Conservation (phyloP, 495 filamentous ascomycete genomes). For the Lasiosphaeria miniovina region DNA sequence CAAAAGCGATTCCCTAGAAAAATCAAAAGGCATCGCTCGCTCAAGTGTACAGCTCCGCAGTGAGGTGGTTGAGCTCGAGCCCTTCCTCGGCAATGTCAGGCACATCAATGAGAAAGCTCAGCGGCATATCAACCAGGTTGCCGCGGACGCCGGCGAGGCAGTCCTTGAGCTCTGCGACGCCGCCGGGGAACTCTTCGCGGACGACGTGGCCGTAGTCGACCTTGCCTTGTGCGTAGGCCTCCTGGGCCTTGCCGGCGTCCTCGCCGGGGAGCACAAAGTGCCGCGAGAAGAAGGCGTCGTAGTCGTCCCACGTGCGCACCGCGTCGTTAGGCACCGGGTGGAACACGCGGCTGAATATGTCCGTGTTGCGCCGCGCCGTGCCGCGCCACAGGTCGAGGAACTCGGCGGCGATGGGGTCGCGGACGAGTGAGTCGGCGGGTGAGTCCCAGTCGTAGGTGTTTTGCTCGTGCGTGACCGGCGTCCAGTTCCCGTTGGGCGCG, state of each 20-base stretch:
- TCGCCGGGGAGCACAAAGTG: conserved; percentile 62
- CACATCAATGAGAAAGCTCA: conserved; percentile 78
- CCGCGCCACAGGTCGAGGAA: conserved; percentile 70
- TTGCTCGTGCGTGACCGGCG: conserved; percentile 62
- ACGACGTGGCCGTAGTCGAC: conserved; percentile 84
- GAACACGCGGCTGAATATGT: conserved; percentile 82
- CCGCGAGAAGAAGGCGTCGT: conserved; percentile 73
- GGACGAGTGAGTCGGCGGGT: conserved; percentile 67
- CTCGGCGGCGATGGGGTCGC: conserved; percentile 66
- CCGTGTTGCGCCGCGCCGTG: conserved; percentile 75
- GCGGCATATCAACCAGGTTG: conserved; percentile 86
- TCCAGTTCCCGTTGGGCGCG: conserved; percentile 65
- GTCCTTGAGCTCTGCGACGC: conserved; percentile 77
- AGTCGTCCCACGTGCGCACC: conserved; percentile 79
- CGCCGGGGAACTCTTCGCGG: conserved; percentile 66
- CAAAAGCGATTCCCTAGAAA: too few relatives aligned
- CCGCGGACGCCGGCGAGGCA: conserved; percentile 71
- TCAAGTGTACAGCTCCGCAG: conserved; percentile 80
- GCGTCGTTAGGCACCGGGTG: conserved; percentile 81
- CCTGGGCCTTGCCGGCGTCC: conserved; percentile 21
- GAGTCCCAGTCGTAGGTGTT: conserved; percentile 84
- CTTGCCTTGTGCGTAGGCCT: conserved; percentile 38
- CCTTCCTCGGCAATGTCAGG: conserved; percentile 88
- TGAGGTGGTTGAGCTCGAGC: conserved; percentile 72
- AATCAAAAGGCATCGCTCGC: background rate